Evolutionary conservation across 1,139 yeast genomes (phyloP).

Genomic region (Chernovozyma aurita): DNA sequence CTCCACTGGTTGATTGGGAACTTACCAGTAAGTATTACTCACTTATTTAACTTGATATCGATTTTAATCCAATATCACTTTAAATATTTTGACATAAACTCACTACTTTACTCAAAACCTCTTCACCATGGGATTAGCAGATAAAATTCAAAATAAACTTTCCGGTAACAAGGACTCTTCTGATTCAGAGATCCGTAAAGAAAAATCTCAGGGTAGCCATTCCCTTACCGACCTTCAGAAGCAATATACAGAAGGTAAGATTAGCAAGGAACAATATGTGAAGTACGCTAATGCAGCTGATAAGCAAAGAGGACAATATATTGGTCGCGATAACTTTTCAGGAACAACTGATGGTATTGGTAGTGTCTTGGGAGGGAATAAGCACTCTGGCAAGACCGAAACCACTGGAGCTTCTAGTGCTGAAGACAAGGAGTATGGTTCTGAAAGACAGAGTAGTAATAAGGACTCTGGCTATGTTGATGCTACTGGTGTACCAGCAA

Average conservation of each 20-base stretch:
- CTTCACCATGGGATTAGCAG: conserved; percentile 40
- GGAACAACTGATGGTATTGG: conserved; percentile 31
- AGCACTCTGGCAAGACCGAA: conserved; percentile 7
- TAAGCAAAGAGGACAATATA: conserved; percentile 23
- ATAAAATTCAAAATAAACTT: conserved; percentile 29
- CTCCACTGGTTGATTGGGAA: no score
- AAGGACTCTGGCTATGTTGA: no score
- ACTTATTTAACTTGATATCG: no score
- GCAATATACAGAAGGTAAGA: conserved; percentile 22
- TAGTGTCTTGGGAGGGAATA: conserved; percentile 16
- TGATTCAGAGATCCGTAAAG: conserved; percentile 15
- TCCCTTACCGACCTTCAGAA: conserved; percentile 1
- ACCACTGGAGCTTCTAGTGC: conserved; percentile 7
- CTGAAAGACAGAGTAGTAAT: no score
- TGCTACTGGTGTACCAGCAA: no score
- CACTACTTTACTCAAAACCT: no score
- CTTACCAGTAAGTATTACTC: no score
- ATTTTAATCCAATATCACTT: no score
- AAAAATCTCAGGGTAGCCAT: neutral
- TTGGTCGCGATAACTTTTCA: conserved; percentile 26
- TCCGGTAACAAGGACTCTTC: conserved; percentile 20
- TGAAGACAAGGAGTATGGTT: no score
- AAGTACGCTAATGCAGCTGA: conserved; percentile 25
- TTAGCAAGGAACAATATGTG: conserved; percentile 23
- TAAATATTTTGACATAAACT: no score